phyloP scores from a whole-genome alignment of 169 alveolate species.

The Plasmodium gonderi region DNA sequence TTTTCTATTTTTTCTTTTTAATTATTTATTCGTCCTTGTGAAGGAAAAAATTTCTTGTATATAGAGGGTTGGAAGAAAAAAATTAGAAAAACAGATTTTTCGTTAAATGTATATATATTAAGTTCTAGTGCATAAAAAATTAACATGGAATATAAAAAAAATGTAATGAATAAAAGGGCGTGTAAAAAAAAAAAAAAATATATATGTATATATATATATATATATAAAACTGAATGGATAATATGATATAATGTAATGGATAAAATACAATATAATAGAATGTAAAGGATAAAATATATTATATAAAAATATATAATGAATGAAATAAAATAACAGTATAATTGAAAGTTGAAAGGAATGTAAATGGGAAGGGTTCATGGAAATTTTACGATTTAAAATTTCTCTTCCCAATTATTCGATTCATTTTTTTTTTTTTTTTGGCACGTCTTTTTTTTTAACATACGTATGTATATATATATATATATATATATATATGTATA shows the following conservation, averaged over 20 bases:
- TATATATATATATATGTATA: slow-evolving; percentile 22
- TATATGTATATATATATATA: too few relatives aligned
- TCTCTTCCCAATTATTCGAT: slow-evolving; percentile 9
- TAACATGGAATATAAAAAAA: slow-evolving; percentile 25
- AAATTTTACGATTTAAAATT: slow-evolving; percentile 7
- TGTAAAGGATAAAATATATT: background rate
- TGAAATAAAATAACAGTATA: slow-evolving; percentile 12
- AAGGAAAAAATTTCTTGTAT: slow-evolving; percentile 18
- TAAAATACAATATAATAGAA: background rate
- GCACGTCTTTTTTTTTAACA: background rate
- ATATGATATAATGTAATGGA: background rate
- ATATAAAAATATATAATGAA: background rate
- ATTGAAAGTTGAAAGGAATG: slow-evolving; percentile 26
- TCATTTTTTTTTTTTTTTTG: background rate
- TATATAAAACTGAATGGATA: too few relatives aligned
- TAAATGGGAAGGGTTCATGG: background rate
- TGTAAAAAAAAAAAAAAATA: slow-evolving; percentile 1
- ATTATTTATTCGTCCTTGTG: slow-evolving; percentile 61
- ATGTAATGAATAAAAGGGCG: background rate
- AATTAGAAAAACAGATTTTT: slow-evolving; percentile 29
- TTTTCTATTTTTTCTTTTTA: slow-evolving; percentile 28
- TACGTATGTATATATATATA: slow-evolving; percentile 18
- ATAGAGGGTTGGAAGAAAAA: slow-evolving; percentile 16
- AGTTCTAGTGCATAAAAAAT: too few relatives aligned
- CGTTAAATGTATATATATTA: slow-evolving; percentile 42